Percentiles rank a stretch among this genome's conserved stretches.
Conservation (phyloP, 768 basidiomycete genomes). For the Lactifluus piperatus region DNA sequence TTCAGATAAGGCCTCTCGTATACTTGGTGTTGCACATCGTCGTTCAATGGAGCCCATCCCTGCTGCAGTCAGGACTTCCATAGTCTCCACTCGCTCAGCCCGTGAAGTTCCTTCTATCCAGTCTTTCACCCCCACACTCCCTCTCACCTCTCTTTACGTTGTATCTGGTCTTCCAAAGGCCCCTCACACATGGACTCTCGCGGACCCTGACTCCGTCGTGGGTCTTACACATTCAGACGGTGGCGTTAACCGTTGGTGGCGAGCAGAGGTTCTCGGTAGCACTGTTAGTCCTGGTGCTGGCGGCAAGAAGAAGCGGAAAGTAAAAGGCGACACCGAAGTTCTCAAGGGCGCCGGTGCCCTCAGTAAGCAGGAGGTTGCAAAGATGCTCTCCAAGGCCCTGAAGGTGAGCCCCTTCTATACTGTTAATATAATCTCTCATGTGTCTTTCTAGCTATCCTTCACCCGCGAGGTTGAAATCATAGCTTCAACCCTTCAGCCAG, state of each 20-base stretch:
- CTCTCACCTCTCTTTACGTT: constrained; percentile 77
- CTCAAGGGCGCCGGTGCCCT: constrained; percentile 74
- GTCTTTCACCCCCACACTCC: constrained; percentile 60
- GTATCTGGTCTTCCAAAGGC: constrained; percentile 85
- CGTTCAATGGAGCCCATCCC: constrained; percentile 82
- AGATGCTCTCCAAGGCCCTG: constrained; percentile 85
- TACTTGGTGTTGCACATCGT: constrained; percentile 67
- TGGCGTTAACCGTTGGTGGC: constrained; percentile 84
- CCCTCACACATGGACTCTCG: constrained; percentile 83
- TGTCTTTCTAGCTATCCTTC: constrained; percentile 62
- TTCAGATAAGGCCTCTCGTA: constrained; percentile 67
- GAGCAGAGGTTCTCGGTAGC: constrained; percentile 84
- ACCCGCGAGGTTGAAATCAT: constrained; percentile 90
- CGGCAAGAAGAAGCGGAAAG: constrained; percentile 57
- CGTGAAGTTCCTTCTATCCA: constrained; percentile 47
- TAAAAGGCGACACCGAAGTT: constrained; percentile 50
- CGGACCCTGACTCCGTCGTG: constrained; percentile 73
- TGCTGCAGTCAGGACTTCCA: constrained; percentile 63
- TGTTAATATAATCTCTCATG: not conserved
- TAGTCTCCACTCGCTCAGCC: constrained; percentile 67
- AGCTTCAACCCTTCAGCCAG: constrained; percentile 89
- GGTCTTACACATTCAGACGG: constrained; percentile 78
- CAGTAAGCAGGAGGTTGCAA: constrained; percentile 77
- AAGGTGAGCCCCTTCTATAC: constrained; percentile 43
- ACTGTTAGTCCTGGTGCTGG: constrained; percentile 80